Conservation (phyloP, 2,329 filamentous ascomycete genomes). For the Fusarium udum region DNA sequence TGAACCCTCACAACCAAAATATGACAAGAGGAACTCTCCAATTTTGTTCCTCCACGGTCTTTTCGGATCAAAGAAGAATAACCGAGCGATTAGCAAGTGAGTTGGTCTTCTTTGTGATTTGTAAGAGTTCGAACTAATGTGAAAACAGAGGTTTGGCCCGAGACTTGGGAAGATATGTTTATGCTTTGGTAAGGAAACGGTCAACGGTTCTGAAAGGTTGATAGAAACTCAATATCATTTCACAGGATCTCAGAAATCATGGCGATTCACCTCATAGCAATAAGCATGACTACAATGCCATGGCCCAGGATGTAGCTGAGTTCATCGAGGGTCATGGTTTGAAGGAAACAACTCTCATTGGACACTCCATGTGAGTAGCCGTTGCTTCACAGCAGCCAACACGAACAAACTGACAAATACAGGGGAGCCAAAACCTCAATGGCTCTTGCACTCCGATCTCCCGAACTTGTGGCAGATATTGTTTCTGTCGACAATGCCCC, state of each 20-base stretch:
- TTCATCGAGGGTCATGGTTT: conserved; percentile 80
- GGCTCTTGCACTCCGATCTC: conserved; percentile 79
- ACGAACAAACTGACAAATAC: neutral
- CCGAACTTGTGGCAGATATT: conserved; percentile 73
- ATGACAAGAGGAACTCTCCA: conserved; percentile 60
- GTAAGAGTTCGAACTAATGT: neutral
- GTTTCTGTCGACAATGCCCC: conserved; percentile 93
- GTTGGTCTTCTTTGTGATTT: conserved; percentile 44
- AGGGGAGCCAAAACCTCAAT: conserved; percentile 94
- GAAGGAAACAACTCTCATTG: conserved; percentile 79
- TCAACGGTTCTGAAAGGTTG: neutral
- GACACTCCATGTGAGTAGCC: conserved; percentile 83
- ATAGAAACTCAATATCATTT: conserved; percentile 25
- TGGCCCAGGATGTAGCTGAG: conserved; percentile 83
- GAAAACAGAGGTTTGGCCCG: conserved; percentile 75
- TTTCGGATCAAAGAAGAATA: conserved; percentile 96
- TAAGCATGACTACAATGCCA: conserved; percentile 80
- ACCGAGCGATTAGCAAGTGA: conserved; percentile 93
- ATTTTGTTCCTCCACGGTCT: conserved; percentile 92
- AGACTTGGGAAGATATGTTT: conserved; percentile 82
- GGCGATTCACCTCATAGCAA: conserved; percentile 84
- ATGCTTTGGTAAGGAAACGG: conserved; percentile 71
- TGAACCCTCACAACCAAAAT: conserved; percentile 58
- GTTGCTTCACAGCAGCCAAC: neutral
- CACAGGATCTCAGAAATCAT: conserved; percentile 89